These are phyloP conservation scores for Xerocomellus chrysenteron DNA, from an alignment of 768 basidiomycete genomes.

Conservation along the genomic window DNA sequence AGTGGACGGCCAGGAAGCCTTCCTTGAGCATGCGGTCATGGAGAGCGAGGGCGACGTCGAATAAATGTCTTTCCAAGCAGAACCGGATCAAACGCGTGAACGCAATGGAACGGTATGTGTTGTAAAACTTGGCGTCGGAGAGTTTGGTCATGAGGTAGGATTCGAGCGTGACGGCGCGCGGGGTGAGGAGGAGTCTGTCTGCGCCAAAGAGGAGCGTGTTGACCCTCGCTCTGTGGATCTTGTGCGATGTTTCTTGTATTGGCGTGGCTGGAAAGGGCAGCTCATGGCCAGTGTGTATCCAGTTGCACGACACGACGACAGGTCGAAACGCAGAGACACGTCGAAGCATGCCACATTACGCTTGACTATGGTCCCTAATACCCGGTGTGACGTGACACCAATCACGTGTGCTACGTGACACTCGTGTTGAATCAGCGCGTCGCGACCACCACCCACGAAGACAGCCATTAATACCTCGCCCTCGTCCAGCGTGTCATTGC, in stretches of 20 bases:
- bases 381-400: not conserved
- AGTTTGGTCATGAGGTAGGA: slow-evolving; percentile 23
- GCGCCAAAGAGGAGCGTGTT: slow-evolving; percentile 27
- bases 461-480: slow-evolving; percentile 77
- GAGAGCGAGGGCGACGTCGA: slow-evolving; percentile 39
- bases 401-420: too few relatives aligned
- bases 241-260: slow-evolving; percentile 7
- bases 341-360: not conserved
- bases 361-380: not conserved
- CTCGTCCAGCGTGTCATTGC: slow-evolving; percentile 77
- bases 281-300: not conserved
- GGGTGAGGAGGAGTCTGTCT: slow-evolving; percentile 27
- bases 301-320: not conserved
- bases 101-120: slow-evolving; percentile 27
- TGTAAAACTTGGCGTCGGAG: slow-evolving; percentile 27
- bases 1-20: slow-evolving; percentile 37
- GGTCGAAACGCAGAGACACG: slow-evolving; percentile 7
- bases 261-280: not conserved
- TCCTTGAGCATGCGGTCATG: slow-evolving; percentile 43
- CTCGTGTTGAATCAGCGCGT: too few relatives aligned
- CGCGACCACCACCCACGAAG: too few relatives aligned
- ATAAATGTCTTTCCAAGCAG: slow-evolving; percentile 39
- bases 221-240: slow-evolving; percentile 22
- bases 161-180: slow-evolving; percentile 18
- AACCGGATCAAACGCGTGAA: slow-evolving; percentile 41